Evolutionary conservation across 192 early-diverging fungal genomes (phyloP).

Genomic region (Backusella psychrophila): DNA sequence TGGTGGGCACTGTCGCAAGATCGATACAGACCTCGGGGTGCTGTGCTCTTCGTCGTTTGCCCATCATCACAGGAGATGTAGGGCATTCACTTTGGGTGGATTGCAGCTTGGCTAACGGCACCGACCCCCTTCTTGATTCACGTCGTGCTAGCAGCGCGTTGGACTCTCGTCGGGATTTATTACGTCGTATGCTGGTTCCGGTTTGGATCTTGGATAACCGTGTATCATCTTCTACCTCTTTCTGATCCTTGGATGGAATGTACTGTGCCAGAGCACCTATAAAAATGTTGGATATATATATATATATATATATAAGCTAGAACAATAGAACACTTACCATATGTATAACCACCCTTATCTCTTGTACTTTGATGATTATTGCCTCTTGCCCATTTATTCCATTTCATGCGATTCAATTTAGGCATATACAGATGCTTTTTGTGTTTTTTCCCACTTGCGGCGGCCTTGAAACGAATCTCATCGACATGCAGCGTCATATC

Average conservation of each 20-base stretch:
- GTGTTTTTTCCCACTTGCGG: constrained; percentile 14
- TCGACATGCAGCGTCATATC: constrained; percentile 17
- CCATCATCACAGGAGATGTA: background rate
- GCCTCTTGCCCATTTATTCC: constrained; percentile 28
- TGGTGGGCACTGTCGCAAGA: background rate
- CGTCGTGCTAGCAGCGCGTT: background rate
- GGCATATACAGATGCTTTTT: constrained; percentile 30
- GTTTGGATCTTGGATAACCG: constrained; percentile 12
- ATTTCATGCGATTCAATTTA: constrained; percentile 24
- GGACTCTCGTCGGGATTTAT: background rate
- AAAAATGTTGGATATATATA: background rate
- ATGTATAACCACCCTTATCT: constrained; percentile 31
- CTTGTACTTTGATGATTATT: constrained; percentile 23
- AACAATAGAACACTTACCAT: background rate
- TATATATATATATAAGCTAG: too few species aligned
- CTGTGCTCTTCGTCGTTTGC: background rate
- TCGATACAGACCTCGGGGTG: background rate
- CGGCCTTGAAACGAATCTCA: constrained; percentile 4
- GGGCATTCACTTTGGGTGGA: background rate
- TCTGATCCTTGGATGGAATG: constrained; percentile 14
- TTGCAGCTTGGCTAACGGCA: background rate
- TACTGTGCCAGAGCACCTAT: constrained; percentile 8
- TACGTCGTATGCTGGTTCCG: background rate
- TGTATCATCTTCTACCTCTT: constrained; percentile 24
- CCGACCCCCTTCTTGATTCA: background rate